Conservation (phyloP, 441 rosid species). For the Eruca vesicaria region DNA sequence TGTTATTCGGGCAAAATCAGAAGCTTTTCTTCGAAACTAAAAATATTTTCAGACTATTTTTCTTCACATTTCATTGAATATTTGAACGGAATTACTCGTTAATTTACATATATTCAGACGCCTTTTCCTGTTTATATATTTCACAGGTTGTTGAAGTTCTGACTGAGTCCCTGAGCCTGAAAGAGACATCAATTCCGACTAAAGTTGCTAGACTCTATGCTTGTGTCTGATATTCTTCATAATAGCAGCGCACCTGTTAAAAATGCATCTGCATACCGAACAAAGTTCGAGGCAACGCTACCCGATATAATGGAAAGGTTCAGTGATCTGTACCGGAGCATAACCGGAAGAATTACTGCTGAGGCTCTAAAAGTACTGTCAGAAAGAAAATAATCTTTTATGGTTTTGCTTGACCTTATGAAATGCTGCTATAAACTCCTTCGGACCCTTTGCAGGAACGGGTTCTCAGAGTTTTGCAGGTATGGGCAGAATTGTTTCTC, state of each 20-base stretch:
- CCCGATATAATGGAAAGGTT: conserved; percentile 99
- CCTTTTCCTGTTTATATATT: conserved; percentile 1
- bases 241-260: conserved; percentile 99
- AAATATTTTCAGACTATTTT: too few species aligned
- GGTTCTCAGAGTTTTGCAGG: conserved; percentile 95
- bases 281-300: conserved; percentile 91
- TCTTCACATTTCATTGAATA: neutral
- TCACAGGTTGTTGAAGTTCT: conserved; percentile 95
- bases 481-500: conserved; percentile 99
- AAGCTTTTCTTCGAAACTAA: neutral
- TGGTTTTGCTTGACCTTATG: conserved; percentile 3
- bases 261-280: conserved; percentile 99
- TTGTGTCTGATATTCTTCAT: conserved; percentile 96
- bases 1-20: conserved; percentile 1
- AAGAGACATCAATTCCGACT: conserved; percentile 96
- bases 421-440: conserved; percentile 6
- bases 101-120: neutral
- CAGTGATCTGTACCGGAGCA: conserved; percentile 87
- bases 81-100: neutral
- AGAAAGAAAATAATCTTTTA: conserved; percentile 7
- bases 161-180: conserved; percentile 96
- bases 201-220: conserved; percentile 99
- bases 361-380: conserved; percentile 90
- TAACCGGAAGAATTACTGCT: conserved; percentile 98
- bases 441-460: conserved; percentile 66